Conservation (phyloP, 345 rosid genomes). For the Hibiscus mutabilis region DNA sequence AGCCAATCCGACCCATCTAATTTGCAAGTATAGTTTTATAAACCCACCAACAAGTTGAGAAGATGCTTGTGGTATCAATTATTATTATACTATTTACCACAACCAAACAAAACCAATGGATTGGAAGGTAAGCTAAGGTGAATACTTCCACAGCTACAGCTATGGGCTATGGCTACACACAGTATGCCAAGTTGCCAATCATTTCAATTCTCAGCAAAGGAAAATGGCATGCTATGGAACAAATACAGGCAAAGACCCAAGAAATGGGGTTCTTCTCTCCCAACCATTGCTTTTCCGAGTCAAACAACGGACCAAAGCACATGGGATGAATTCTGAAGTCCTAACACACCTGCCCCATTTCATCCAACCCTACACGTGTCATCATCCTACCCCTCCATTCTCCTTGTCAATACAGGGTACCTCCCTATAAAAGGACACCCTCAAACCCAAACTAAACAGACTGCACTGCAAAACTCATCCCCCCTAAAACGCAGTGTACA, state of each 20-base stretch:
- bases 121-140: neutral
- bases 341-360: neutral
- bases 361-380: slow-evolving; percentile 8
- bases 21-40: no score
- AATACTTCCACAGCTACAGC: neutral
- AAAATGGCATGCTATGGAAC: neutral
- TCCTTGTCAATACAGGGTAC: neutral
- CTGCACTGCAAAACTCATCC: neutral
- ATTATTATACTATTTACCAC: neutral
- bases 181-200: neutral
- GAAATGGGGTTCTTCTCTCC: neutral
- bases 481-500: no score
- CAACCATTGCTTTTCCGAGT: neutral
- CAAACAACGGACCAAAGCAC: slow-evolving; percentile 4
- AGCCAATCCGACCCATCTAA: no score
- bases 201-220: neutral
- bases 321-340: neutral
- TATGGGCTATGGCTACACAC: neutral
- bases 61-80: neutral
- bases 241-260: slow-evolving; percentile 12
- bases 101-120: neutral
- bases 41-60: neutral
- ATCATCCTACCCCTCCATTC: neutral
- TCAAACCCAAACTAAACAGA: neutral
- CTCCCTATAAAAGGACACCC: neutral